Percentiles rank a stretch among this genome's conserved stretches.
Conservation (phyloP, 441 rosid genomes). For the Adansonia gregorii region DNA sequence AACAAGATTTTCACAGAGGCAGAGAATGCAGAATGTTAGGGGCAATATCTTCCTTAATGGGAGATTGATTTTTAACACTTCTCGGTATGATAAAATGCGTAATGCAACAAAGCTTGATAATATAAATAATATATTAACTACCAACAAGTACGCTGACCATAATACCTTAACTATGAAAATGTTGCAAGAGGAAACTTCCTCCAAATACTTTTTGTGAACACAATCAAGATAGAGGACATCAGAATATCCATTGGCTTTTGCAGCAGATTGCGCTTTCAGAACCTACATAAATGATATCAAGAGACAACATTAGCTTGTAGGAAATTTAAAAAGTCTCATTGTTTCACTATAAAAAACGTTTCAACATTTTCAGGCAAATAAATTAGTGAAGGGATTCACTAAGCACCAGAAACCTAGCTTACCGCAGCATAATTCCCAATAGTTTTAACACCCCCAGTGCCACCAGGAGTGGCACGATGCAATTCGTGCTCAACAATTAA, state of each 20-base stretch:
- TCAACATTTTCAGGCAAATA: neutral
- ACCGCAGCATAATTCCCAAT: slow-evolving; percentile 81
- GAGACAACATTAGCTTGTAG: neutral
- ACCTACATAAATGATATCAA: slow-evolving; percentile 51
- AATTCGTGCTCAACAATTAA: slow-evolving; percentile 62
- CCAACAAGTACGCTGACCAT: neutral
- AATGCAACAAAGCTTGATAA: neutral
- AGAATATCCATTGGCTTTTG: slow-evolving; percentile 89
- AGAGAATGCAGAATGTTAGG: neutral
- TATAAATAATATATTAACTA: neutral
- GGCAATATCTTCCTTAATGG: neutral
- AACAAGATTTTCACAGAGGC: neutral
- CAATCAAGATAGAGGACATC: slow-evolving; percentile 96
- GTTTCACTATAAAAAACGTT: neutral
- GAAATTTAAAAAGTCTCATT: neutral
- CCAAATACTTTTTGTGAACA: slow-evolving; percentile 74
- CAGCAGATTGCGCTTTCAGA: slow-evolving; percentile 85
- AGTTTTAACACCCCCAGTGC: slow-evolving; percentile 77
- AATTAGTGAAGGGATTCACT: neutral
- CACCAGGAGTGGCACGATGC: slow-evolving; percentile 83
- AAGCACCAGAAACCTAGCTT: slow-evolving; percentile 34
- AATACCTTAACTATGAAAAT: slow-evolving; percentile 90
- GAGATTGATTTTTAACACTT: neutral
- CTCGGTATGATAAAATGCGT: neutral
- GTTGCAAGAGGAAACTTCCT: slow-evolving; percentile 96